Percentiles rank a stretch among this genome's conserved stretches.
Evolutionary conservation across 225 moss, liverwort and hornwort species (phyloP).

Genomic region (Sphagnum tenellum): DNA sequence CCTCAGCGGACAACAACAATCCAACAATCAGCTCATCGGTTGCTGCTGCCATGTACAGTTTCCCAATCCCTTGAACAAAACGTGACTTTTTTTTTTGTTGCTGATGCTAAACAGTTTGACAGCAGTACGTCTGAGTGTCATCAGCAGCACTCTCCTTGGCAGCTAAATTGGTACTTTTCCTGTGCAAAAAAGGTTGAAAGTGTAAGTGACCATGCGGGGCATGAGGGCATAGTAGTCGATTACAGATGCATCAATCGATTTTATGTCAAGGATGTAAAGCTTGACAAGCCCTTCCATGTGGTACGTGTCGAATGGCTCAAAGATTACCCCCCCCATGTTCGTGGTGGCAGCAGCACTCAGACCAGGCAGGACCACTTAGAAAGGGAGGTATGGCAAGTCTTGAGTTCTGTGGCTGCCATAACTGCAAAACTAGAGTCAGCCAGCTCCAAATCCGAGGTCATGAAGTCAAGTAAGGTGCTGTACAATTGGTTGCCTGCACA

Average conservation of each 20-base stretch:
- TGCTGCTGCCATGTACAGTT: constrained; percentile 4
- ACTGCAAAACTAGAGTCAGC: constrained; percentile 1
- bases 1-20: too few relatives aligned
- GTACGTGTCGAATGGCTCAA: neutral
- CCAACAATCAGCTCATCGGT: constrained; percentile 1
- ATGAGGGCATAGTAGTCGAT: neutral
- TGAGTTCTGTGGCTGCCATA: neutral
- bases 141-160: too few relatives aligned
- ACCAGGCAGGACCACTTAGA: neutral
- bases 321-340: constrained; percentile 1
- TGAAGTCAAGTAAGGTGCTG: too few relatives aligned
- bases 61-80: too few relatives aligned
- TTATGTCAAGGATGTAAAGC: neutral
- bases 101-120: too few relatives aligned
- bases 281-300: constrained; percentile 3
- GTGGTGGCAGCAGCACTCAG: neutral
- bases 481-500: neutral
- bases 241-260: constrained; percentile 4
- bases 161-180: too few relatives aligned
- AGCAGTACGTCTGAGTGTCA: too few relatives aligned
- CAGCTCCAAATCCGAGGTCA: neutral
- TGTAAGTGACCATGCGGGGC: neutral
- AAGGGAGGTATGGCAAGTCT: constrained; percentile 4
- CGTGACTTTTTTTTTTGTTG: too few relatives aligned
- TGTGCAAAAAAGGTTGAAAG: neutral